phyloP scores from a whole-genome alignment of 768 basidiomycete species.

The Termitomyces titanicus region DNA sequence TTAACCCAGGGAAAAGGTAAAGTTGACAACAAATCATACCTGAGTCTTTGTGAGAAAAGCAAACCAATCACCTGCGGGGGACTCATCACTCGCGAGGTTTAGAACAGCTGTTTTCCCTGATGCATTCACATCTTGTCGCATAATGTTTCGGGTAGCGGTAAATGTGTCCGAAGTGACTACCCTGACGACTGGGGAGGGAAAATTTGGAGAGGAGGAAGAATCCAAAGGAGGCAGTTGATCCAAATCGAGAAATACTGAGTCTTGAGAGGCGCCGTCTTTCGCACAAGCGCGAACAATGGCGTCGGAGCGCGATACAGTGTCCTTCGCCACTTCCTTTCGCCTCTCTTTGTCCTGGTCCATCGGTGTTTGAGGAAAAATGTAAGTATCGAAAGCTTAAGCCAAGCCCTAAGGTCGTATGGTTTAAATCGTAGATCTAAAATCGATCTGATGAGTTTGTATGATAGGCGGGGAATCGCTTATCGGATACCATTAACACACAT shows the following conservation, averaged over 20 bases:
- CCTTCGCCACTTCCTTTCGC: conserved; percentile 16
- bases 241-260: conserved; percentile 24
- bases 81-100: conserved; percentile 35
- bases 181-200: conserved; percentile 15
- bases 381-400: too few relatives aligned
- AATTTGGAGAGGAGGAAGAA: conserved; percentile 11
- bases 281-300: conserved; percentile 22
- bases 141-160: conserved; percentile 27
- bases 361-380: not conserved
- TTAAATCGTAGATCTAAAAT: too few relatives aligned
- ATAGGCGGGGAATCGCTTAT: too few relatives aligned
- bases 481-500: too few relatives aligned
- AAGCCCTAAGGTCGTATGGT: too few relatives aligned
- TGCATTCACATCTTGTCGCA: conserved; percentile 22
- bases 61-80: conserved; percentile 30
- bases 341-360: not conserved
- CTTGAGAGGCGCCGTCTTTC: conserved; percentile 26
- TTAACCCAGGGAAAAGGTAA: not conserved
- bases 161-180: conserved; percentile 36
- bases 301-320: conserved; percentile 25
- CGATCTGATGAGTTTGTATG: too few relatives aligned
- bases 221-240: conserved; percentile 24
- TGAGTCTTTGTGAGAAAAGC: conserved; percentile 26
- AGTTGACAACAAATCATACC: conserved; percentile 12
- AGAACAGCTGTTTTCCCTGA: conserved; percentile 30